Base-by-base conservation (phyloP, 2,329 filamentous ascomycete genomes). In the Paraphaeosphaeria sporulosa region DNA sequence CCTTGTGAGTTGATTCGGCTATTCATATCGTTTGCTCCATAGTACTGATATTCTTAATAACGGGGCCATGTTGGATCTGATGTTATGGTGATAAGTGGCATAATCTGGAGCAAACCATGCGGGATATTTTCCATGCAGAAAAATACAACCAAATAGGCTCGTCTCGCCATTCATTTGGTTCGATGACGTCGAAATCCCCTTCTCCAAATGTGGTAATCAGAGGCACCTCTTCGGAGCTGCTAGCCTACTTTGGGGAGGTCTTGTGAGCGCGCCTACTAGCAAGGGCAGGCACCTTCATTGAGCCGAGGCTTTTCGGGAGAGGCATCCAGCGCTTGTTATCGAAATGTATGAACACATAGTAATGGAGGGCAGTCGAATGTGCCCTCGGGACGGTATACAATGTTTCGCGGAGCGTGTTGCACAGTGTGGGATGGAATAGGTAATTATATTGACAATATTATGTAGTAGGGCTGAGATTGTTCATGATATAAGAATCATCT, bases 161-260 rank as follows among this genome's bases (percentile, higher is more conserved):
- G 44, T 5, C 9, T 12, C n/a, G 2, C 17, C 9, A 17, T 40
- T 4, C n/a, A 51, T 23, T 36, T 10, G 7, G 12, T 2, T 6
- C n/a, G 21, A 53, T 53, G 36, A 53, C 34, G 23, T 42, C 12
- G 19, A 9, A 15, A 8, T 4, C 7, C 2, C 4, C 27, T 6
- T 27, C 19, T 25, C 50, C n/a, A 4, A 30, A 43, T 27, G 12
- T 13, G n/a, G 50, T 19, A 43, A 25, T 36, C 15, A 10, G 4
- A 27, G 50, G 50, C 50, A 53, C 23, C 27, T 43, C 50, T 53
- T 53, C 50, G 50, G 50, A 21, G 8, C 19, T 15, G 21, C 21
- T 51, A 51, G n/a, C 19, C 32, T 25, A 15, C n/a, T 13, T 25
- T 10, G 17, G 48, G 32, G 7, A 38, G 21, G n/a, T 9, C 17